phyloP scores from a whole-genome alignment of 306 rosid genomes.

The Spatholobus suberectus region DNA sequence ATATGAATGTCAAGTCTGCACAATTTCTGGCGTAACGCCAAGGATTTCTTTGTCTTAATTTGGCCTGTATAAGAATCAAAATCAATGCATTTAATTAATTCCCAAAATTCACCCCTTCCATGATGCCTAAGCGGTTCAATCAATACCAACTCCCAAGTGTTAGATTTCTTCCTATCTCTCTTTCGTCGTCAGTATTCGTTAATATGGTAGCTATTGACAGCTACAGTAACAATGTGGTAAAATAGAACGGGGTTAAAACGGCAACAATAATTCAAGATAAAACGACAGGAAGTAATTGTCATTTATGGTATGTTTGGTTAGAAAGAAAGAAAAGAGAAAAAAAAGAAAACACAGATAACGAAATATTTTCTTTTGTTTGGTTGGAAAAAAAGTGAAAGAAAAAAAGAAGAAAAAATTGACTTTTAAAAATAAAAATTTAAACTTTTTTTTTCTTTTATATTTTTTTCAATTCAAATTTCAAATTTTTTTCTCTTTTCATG shows the following conservation, averaged over 20 bases:
- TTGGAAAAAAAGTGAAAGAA: too few species aligned
- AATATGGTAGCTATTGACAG: background rate
- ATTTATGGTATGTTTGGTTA: too few species aligned
- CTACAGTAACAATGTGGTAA: background rate
- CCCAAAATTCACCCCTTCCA: background rate
- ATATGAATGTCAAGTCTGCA: constrained; percentile 10
- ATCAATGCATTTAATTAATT: background rate
- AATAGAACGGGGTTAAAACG: background rate
- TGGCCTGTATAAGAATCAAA: background rate
- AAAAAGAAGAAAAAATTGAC: too few species aligned
- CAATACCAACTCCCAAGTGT: background rate
- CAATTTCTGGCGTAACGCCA: background rate
- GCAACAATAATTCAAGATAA: background rate
- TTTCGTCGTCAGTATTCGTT: background rate
- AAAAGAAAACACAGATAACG: too few species aligned
- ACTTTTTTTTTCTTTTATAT: too few species aligned
- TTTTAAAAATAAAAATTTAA: too few species aligned
- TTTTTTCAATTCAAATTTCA: too few species aligned
- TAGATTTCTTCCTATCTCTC: background rate
- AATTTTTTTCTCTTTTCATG: too few species aligned
- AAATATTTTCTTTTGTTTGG: too few species aligned
- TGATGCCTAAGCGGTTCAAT: background rate
- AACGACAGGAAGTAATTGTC: background rate
- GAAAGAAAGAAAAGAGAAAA: too few species aligned
- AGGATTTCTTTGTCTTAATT: background rate